Base-by-base conservation (phyloP, 2,329 filamentous ascomycete species). In the Trichocomaceae sp. region DNA sequence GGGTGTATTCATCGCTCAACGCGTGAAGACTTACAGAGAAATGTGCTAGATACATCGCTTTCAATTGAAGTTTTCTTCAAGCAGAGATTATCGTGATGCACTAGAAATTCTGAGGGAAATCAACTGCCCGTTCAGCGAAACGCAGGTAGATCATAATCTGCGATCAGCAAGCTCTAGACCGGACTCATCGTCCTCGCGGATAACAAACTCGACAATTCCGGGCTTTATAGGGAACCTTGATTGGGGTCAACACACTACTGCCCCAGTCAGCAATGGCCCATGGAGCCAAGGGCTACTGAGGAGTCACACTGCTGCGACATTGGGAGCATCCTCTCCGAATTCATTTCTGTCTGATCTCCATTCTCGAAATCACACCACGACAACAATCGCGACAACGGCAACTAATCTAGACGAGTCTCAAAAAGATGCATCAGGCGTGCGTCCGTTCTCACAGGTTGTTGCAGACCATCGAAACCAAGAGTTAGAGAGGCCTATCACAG, bases 121-220 rank as follows among this genome's bases (percentile, higher is more conserved):
- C 39, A 69, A 71, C 35, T 76, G 75, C 56, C 73, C 71, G n/a
- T 67, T 75, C 35, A 71, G 69, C 9, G 73, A 75, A 53, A 67
- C 72, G 13, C 67, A 62, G n/a, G 56, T 56, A 17, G 59, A 62
- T 41, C 60, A 65, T 26, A 37, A 61, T 10, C 41, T 58, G 17
- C 65, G 59, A 49, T 54, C 59, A 20, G 51, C 56, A 26, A 57
- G 52, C 50, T 57, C 58, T 50, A 60, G 60, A 51, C 59, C 60
- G 15, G 58, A 63, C 20, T 66, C 68, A 2, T 64, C 67, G 8
- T 67, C 67, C 15, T 67, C 62, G 23, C 59, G 61, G 9, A 58
- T 57, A 2, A 47, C 57, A 8, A 56, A 54, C 29, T 52, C 45
- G 6, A 48, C 35, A 2, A 22, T 22, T 20, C 35, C 54, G 26